These are phyloP conservation scores for Xeromyces bisporus DNA, from an alignment of 495 filamentous ascomycete genomes.

Conservation along the genomic window DNA sequence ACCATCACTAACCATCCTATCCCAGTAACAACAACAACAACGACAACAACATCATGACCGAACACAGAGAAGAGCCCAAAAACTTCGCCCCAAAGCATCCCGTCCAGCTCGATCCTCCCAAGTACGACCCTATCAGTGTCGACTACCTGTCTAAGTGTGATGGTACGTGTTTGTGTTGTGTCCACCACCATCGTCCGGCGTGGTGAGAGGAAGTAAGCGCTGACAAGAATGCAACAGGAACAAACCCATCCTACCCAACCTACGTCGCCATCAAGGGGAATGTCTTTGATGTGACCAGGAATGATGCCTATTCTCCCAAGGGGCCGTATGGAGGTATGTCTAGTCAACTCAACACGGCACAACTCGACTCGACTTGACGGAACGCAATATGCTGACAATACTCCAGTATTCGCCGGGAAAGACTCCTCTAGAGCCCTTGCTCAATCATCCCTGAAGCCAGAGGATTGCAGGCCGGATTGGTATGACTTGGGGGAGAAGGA, in stretches of 20 bases:
- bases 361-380: too few species aligned
- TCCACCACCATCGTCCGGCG: too few species aligned
- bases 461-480: constrained; percentile 76
- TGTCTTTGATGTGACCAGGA: constrained; percentile 85
- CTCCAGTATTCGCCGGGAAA: constrained; percentile 79
- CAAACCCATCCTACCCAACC: constrained; percentile 49
- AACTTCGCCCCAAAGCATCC: constrained; percentile 77
- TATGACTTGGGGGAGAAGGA: constrained; percentile 73
- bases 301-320: constrained; percentile 65
- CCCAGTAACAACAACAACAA: not conserved
- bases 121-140: constrained; percentile 61
- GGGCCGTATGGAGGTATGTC: constrained; percentile 68
- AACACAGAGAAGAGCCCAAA: constrained; percentile 19
- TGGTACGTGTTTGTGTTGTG: too few species aligned
- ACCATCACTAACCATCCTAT: not conserved
- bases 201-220: too few species aligned
- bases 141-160: constrained; percentile 67
- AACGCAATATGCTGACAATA: constrained; percentile 6
- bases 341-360: too few species aligned
- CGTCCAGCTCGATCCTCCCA: constrained; percentile 68
- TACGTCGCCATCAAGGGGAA: constrained; percentile 93
- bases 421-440: constrained; percentile 83
- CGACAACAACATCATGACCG: constrained; percentile 15
- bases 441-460: constrained; percentile 67
- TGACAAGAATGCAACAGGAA: constrained; percentile 18